Base-by-base conservation (phyloP, 2,329 filamentous ascomycete species). In the Xylaria sp. region DNA sequence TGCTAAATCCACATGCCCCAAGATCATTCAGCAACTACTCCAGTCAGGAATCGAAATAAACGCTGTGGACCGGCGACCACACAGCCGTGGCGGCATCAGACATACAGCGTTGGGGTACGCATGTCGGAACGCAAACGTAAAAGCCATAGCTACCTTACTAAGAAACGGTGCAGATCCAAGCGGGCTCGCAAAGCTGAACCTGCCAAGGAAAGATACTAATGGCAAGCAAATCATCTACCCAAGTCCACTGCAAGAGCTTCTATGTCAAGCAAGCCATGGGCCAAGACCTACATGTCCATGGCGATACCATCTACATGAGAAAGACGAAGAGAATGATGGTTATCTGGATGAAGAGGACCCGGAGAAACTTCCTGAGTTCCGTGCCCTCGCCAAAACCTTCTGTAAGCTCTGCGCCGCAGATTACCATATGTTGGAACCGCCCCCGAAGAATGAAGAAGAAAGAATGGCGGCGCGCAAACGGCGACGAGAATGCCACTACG, bases 91-190 rank as follows among this genome's bases (percentile, higher is more conserved):
- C 9, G 25, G 49, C 0, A 45, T 57, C 9, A 35, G 58, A 2
- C 60, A 57, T n/a, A 67, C 65, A 4, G 65, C 65, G 5, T 52
- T 66, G 2, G 65, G 65, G 1, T 62, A 47, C 28, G 64, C 60
- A 3, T 67, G 65, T 14, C 56, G 51, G 8, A 67, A 66, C 8
- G 57, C 57, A 14, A 67, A 67, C 37, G 43, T 62, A 4, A 62
- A 67, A 40, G 64, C 60, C 9, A 52, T 67, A 0, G 40, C 33
- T 17, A 58, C 37, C 8, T 38, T 67, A 1, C 60, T 67, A 2
- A 35, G 15, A 2, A 47, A 62, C 19, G 65, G 60, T 12, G 65
- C 65, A 5, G 28, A 54, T 5, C 63, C 65, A n/a, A 7, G 28
- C 14, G 65, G 65, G 8, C 19, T 54, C 11, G 9, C 3, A 25